phyloP scores from a whole-genome alignment of 495 filamentous ascomycete species.

The Rhypophila decipiens region DNA sequence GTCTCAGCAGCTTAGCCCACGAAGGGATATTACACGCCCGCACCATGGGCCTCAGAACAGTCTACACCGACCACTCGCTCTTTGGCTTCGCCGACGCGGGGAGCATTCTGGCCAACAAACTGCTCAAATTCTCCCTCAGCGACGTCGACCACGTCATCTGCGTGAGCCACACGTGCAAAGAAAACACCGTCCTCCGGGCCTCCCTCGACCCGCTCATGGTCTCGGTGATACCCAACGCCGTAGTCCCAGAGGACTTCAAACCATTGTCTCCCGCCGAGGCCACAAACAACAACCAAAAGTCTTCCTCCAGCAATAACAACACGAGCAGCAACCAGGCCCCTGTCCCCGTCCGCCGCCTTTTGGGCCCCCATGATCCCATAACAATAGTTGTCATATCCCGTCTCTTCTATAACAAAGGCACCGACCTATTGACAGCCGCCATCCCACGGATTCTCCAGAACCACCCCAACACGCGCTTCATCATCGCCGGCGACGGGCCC shows the following conservation, averaged over 20 bases:
- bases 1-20: constrained; percentile 84
- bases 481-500: constrained; percentile 90
- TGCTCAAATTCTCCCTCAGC: constrained; percentile 91
- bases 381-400: constrained; percentile 96
- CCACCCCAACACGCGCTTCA: constrained; percentile 91
- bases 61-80: constrained; percentile 96
- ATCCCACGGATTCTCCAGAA: constrained; percentile 85
- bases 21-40: constrained; percentile 92
- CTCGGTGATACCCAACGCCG: constrained; percentile 93
- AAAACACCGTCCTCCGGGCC: constrained; percentile 93
- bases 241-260: constrained; percentile 92
- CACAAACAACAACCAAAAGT: no score
- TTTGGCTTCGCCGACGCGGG: constrained; percentile 96
- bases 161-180: constrained; percentile 97
- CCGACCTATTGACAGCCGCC: constrained; percentile 86
- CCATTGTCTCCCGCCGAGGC: constrained; percentile 46
- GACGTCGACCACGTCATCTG: constrained; percentile 98
- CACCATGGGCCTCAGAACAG: constrained; percentile 92
- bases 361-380: constrained; percentile 78
- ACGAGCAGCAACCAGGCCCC: constrained; percentile 8
- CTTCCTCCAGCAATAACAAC: constrained; percentile 17
- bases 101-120: constrained; percentile 93
- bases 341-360: constrained; percentile 45
- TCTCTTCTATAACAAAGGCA: constrained; percentile 98
- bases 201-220: constrained; percentile 95